Evolutionary conservation across 2,329 filamentous ascomycete species (phyloP).

Genomic region (Exutisphaerella laricina): DNA sequence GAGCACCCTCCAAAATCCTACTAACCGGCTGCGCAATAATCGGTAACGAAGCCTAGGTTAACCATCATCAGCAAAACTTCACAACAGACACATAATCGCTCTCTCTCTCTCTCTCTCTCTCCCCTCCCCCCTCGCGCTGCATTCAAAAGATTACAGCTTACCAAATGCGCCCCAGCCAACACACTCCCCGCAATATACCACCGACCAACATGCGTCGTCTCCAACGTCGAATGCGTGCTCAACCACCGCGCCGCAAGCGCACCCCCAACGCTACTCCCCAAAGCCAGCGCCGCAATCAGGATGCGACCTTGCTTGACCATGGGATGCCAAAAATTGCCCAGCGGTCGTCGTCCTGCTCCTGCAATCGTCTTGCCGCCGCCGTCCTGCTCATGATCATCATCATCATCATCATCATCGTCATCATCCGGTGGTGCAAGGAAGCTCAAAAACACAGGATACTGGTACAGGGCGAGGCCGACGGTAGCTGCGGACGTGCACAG

Average conservation of each 20-base stretch:
- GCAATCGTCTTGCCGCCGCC: conserved; percentile 14
- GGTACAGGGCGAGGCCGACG: conserved; percentile 28
- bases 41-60: conserved; percentile 16
- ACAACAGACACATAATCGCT: too few species aligned
- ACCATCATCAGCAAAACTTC: too few species aligned
- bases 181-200: conserved; percentile 29
- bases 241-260: conserved; percentile 24
- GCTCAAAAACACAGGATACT: conserved; percentile 26
- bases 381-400: too few species aligned
- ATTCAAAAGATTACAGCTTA: background rate
- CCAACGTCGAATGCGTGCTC: conserved; percentile 21
- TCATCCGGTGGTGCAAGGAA: conserved; percentile 23
- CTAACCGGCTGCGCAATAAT: conserved; percentile 21
- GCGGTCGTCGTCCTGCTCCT: conserved; percentile 24
- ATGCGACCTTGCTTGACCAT: conserved; percentile 22
- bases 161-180: conserved; percentile 24
- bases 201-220: conserved; percentile 24
- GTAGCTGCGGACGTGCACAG: conserved; percentile 29
- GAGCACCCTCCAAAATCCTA: conserved; percentile 18
- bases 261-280: conserved; percentile 21
- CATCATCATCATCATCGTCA: too few species aligned
- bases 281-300: conserved; percentile 18
- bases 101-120: too few species aligned
- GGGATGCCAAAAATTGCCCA: conserved; percentile 26
- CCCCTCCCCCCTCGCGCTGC: background rate